These are phyloP conservation scores for Bothia castanella DNA, from an alignment of 1,284 basidiomycete species.

Conservation along the genomic window DNA sequence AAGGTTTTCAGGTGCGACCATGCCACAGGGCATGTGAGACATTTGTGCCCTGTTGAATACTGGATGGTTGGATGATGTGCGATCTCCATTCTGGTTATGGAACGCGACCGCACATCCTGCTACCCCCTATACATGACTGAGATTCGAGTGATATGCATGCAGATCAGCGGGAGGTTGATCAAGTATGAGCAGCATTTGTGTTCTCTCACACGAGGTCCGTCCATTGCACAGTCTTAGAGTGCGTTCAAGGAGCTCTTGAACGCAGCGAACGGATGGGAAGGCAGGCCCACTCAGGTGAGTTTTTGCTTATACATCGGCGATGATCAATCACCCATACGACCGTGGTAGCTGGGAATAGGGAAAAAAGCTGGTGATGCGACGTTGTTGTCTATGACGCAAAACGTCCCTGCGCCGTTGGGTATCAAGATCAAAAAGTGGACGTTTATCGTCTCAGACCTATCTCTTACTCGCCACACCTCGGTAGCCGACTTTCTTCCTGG, in stretches of 20 bases:
- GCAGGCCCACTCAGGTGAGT: slow-evolving; percentile 53
- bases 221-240: no score
- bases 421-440: slow-evolving; percentile 61
- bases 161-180: no score
- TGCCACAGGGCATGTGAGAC: no score
- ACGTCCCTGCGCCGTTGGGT: slow-evolving; percentile 64
- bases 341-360: slow-evolving; percentile 57
- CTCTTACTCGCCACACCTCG: background rate
- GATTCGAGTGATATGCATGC: no score
- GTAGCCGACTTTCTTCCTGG: slow-evolving; percentile 76
- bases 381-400: slow-evolving; percentile 71
- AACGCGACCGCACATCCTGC: no score
- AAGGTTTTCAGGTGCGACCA: no score
- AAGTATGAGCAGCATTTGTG: no score
- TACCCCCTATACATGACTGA: no score
- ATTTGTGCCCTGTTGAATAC: no score
- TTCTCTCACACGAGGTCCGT: no score
- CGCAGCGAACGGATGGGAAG: slow-evolving; percentile 55
- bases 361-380: slow-evolving; percentile 63
- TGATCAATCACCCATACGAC: background rate
- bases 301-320: background rate
- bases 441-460: slow-evolving; percentile 21
- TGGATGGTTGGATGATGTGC: no score
- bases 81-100: no score
- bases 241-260: slow-evolving; percentile 46